These are phyloP conservation scores for Ramaria sp. DNA, from an alignment of 768 basidiomycete species.

Conservation along the genomic window DNA sequence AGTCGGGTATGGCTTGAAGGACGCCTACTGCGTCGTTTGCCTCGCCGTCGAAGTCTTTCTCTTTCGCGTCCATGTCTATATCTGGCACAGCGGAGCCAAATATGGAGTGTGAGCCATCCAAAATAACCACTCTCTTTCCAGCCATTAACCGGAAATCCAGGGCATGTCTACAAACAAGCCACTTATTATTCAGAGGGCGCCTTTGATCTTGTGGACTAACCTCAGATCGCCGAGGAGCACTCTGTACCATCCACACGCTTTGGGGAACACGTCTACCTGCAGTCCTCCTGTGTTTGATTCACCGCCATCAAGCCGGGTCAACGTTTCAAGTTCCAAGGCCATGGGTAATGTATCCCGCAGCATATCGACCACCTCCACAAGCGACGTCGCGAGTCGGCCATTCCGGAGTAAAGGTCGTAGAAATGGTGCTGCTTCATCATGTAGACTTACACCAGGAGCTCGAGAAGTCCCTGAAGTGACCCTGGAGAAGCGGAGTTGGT, in stretches of 20 bases:
- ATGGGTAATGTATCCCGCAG: slow-evolving; percentile 73
- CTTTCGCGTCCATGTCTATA: background rate
- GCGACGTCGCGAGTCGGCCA: slow-evolving; percentile 50
- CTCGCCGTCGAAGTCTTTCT: background rate
- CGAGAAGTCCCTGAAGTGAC: slow-evolving; percentile 12
- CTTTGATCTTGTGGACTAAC: slow-evolving; percentile 24
- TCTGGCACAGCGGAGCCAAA: background rate
- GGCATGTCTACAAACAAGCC: slow-evolving; percentile 46
- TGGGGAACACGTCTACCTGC: slow-evolving; percentile 56
- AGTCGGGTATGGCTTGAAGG: slow-evolving; percentile 51
- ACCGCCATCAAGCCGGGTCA: slow-evolving; percentile 4
- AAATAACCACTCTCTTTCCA: slow-evolving; percentile 49
- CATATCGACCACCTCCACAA: slow-evolving; percentile 56
- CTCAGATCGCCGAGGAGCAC: slow-evolving; percentile 57
- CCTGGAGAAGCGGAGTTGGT: slow-evolving; percentile 64
- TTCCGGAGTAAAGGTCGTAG: slow-evolving; percentile 63
- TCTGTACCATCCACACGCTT: slow-evolving; percentile 76
- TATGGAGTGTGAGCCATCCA: slow-evolving; percentile 53
- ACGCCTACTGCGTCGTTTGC: slow-evolving; percentile 19
- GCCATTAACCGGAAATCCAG: slow-evolving; percentile 72
- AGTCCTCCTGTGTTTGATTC: background rate
- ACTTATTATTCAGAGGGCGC: background rate
- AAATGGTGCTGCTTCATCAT: slow-evolving; percentile 67
- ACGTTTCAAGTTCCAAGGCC: slow-evolving; percentile 52
- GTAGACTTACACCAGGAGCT: slow-evolving; percentile 48